Evolutionary conservation across 768 basidiomycete genomes (phyloP), one percentile per base, ranked within the genome.

Genomic region (Sistotremastrum niveocremeum): DNA sequence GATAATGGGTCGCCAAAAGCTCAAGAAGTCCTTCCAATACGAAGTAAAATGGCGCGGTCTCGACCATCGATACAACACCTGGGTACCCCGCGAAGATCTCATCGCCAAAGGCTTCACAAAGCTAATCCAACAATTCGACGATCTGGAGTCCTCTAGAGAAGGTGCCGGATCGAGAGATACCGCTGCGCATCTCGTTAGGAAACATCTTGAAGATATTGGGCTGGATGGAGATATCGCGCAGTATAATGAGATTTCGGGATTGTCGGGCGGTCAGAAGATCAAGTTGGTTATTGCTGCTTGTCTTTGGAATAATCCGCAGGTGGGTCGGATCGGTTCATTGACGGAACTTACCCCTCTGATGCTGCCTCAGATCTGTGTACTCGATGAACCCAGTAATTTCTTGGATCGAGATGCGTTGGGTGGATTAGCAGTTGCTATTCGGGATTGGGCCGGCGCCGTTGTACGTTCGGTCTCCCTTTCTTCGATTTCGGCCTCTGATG

Each of bases 241-340:
- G 64, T 97, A 98, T 66, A 94, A 95, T 58, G 93, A 98, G 66
- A 91, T 97, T 58, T 76, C 78, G 34, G 93, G 94, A 36, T 68
- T 97, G 39, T 93, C 88, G 11, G 94, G 94, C 63, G 93, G 84
- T 50, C 93, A 98, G 63, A 97, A 98, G 65, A 95, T 98, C 67
- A 95, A 98, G 69, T 73, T 90, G 39, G 89, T 91, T 45, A 83
- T 90, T 53, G 93, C 84, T 10, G 93, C 93, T 30, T 90, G 93
- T 60, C 72, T 95, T 46, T 97, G 93, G 89, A 90, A 89, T 63
- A 91, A 90, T 59, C 88, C 89, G 10, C 88, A 94, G 71, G 80
- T 86, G 57, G 48, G 65, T 59, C 41, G 34, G 31, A 37, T 48
- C 34, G 34, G 39, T 10, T 49, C 34, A 40, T 20, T 20, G 20